A percentile compares a stretch with the other conserved stretches of the same genome.
These are phyloP conservation scores for Pseudoneurospora amorphoporcata DNA, from an alignment of 495 filamentous ascomycete species.

Conservation along the genomic window DNA sequence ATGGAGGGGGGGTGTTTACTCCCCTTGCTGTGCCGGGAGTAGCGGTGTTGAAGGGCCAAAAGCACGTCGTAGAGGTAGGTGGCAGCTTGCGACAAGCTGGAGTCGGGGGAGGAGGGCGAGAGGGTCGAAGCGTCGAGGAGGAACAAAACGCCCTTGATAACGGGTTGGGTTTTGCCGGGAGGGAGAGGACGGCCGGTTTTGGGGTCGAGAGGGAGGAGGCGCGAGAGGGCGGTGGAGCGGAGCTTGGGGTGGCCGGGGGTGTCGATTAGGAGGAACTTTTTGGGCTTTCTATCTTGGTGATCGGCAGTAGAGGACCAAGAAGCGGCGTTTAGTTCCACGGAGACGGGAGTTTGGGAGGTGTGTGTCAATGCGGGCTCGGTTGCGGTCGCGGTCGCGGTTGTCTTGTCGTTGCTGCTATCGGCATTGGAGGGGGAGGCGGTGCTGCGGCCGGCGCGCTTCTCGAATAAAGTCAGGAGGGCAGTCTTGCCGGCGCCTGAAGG, in stretches of 20 bases:
- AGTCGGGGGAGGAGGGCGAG: slow-evolving; percentile 14
- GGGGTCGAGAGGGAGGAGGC: slow-evolving; percentile 52
- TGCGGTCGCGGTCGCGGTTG: not conserved
- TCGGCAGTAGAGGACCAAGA: slow-evolving; percentile 40
- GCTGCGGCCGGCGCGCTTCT: slow-evolving; percentile 26
- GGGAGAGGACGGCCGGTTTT: slow-evolving; percentile 34
- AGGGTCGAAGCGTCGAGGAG: slow-evolving; percentile 76
- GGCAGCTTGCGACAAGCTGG: slow-evolving; percentile 11
- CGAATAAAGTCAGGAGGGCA: slow-evolving; percentile 61
- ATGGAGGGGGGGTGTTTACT: slow-evolving; percentile 51
- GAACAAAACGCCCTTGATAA: slow-evolving; percentile 75
- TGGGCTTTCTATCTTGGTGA: slow-evolving; percentile 24
- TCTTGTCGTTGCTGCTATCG: not conserved
- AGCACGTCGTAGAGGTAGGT: slow-evolving; percentile 77
- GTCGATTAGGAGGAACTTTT: slow-evolving; percentile 69
- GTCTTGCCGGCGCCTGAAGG: slow-evolving; percentile 86
- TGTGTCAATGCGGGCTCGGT: slow-evolving; percentile 32
- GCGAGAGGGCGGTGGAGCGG: slow-evolving; percentile 46
- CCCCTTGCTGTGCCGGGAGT: slow-evolving; percentile 37
- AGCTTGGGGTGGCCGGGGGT: slow-evolving; percentile 95
- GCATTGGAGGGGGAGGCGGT: slow-evolving; percentile 4
- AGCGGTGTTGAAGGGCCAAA: slow-evolving; percentile 66
- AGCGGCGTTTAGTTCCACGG: slow-evolving; percentile 66
- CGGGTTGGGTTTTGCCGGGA: slow-evolving; percentile 21
- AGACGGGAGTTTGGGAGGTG: slow-evolving; percentile 67